Evolutionary conservation across 1,284 basidiomycete genomes (phyloP), one percentile per base, ranked within the genome.

Genomic region (Xerocomus amazonicus): DNA sequence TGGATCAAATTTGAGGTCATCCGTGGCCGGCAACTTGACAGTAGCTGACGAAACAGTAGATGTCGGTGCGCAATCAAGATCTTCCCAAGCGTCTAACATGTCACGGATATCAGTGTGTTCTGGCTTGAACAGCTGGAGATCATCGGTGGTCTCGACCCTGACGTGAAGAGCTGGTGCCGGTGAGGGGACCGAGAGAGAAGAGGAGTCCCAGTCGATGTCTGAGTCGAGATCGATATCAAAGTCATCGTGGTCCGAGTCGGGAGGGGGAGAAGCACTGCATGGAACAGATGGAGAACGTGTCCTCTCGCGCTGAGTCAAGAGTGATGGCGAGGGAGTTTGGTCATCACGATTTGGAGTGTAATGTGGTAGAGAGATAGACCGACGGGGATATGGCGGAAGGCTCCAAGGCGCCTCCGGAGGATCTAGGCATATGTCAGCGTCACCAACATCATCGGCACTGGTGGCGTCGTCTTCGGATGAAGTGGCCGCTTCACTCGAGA

Each of bases 61-160:
- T 32, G 59, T 53, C 29, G 59, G 59, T 7, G 63, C 59, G 34
- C 68, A 69, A 54, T 79, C 75, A 50, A 80, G 70, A 57, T 79
- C 74, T 40, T 85, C 84, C 82, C 83, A 87, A 16, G 77, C 77
- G 50, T 83, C 82, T 34, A 86, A 60, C 62, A 82, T 75, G 14
- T 77, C 77, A 54, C 80, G 75, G 9, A 84, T 73, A 56, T 84
- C 83, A 26, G 67, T 70, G 1, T 77, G 74, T 56, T 86, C 83
- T 55, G 79, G 73, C 62, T 85, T 85, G 50, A 85, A 60, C 13
- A 43, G 52, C 23, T 48, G 50, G 16, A 60, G 28, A 6, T 57
- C 56, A 29, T 68, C 61, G n/a, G 40, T 34, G 6, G 45, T 45
- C 51, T 65, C 62, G 6, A 67, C 56, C 43, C 60, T 69, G 31